Percentiles rank a stretch among this genome's conserved stretches.
These are phyloP conservation scores for Fennellomyces sp. DNA, from an alignment of 371 early-diverging fungal genomes.

Conservation along the genomic window DNA sequence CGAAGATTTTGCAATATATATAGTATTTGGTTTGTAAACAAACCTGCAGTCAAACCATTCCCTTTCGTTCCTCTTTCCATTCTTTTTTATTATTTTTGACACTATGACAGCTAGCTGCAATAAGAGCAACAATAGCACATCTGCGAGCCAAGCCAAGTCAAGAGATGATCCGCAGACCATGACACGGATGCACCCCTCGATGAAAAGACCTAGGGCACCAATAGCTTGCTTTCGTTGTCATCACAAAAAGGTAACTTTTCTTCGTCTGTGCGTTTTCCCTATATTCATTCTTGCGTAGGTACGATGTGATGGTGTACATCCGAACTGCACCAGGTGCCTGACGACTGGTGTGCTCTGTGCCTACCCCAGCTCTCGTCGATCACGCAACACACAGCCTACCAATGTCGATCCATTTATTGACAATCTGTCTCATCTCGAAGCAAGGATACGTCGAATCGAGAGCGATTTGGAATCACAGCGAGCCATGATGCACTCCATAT, in stretches of 20 bases:
- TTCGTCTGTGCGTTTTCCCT: not conserved
- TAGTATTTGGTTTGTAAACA: not conserved
- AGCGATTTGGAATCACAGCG: constrained; percentile 41
- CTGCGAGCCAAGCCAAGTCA: no score
- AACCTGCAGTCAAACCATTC: not conserved
- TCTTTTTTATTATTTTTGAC: not conserved
- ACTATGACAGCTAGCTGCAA: not conserved
- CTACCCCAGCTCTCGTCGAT: constrained; percentile 44
- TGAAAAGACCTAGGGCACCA: constrained; percentile 38
- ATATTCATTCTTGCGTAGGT: constrained; percentile 22
- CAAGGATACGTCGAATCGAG: constrained; percentile 41
- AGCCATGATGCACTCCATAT: constrained; percentile 27
- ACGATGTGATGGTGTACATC: constrained; percentile 46
- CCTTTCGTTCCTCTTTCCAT: not conserved
- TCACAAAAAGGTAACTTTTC: constrained; percentile 29
- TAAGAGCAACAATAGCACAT: constrained; percentile 5
- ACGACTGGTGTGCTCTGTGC: constrained; percentile 44
- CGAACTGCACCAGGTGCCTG: constrained; percentile 45
- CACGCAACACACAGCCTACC: constrained; percentile 46
- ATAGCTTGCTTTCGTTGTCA: constrained; percentile 40
- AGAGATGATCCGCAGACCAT: constrained; percentile 9
- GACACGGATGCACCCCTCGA: constrained; percentile 24
- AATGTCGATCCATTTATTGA: constrained; percentile 51
- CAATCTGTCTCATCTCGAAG: constrained; percentile 44
- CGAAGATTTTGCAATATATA: not conserved